A percentile compares a stretch with the other conserved stretches of the same genome.
phyloP scores from a whole-genome alignment of 352 stramenopile genomes.

The Pythium scleroteichum region DNA sequence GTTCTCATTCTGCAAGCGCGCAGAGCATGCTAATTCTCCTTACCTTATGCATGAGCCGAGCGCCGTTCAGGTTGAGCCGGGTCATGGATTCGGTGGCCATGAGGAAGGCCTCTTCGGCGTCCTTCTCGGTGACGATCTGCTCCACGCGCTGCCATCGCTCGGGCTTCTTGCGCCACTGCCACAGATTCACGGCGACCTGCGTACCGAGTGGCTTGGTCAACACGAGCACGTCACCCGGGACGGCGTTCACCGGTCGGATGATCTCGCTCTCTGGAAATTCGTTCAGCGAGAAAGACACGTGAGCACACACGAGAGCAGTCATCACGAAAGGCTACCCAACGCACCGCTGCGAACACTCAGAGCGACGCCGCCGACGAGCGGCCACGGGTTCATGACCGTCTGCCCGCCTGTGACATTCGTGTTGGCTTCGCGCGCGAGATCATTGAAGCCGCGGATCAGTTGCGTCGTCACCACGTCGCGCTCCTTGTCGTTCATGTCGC shows the following conservation, averaged over 20 bases:
- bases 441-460: conserved; percentile 95
- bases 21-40: not conserved
- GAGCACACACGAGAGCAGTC: not conserved
- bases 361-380: conserved; percentile 93
- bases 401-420: conserved; percentile 94
- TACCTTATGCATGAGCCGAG: conserved; percentile 90
- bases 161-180: conserved; percentile 89
- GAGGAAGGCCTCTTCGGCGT: conserved; percentile 89
- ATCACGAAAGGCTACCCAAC: conserved; percentile 7
- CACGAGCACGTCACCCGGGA: conserved; percentile 90
- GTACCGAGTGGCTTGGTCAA: conserved; percentile 95
- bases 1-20: not conserved
- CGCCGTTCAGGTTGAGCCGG: conserved; percentile 91
- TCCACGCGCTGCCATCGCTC: conserved; percentile 81
- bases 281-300: not conserved
- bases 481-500: conserved; percentile 91
- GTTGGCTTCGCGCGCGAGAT: conserved; percentile 79
- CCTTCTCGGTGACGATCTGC: conserved; percentile 54
- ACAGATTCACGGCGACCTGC: conserved; percentile 93
- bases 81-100: conserved; percentile 94
- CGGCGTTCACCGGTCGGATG: conserved; percentile 90
- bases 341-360: conserved; percentile 86
- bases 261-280: conserved; percentile 60
- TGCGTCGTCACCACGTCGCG: conserved; percentile 92
- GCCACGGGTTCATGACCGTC: conserved; percentile 96